Evolutionary conservation across 768 basidiomycete genomes (phyloP).

Genomic region (Hydnomerulius pinastri): DNA sequence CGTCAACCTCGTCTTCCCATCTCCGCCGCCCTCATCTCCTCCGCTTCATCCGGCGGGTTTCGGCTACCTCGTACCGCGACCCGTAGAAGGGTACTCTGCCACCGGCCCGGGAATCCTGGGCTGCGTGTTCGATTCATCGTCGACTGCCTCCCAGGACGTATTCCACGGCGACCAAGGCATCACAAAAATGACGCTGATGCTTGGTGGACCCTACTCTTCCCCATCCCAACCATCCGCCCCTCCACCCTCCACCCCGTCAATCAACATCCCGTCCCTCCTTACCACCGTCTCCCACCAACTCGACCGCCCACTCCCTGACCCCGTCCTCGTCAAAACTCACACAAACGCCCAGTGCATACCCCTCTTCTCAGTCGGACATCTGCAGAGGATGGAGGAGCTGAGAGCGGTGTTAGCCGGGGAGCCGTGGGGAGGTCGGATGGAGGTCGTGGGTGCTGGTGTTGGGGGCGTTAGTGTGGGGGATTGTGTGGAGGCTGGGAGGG

Average conservation of each 20-base stretch:
- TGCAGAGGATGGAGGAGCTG: slow-evolving; percentile 65
- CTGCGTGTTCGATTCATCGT: slow-evolving; percentile 86
- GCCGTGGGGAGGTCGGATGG: slow-evolving; percentile 52
- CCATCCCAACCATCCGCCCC: slow-evolving; percentile 21
- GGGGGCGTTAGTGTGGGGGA: slow-evolving; percentile 87
- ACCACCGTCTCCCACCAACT: slow-evolving; percentile 48
- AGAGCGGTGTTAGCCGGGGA: slow-evolving; percentile 39
- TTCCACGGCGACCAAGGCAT: slow-evolving; percentile 34
- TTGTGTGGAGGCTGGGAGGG: slow-evolving; percentile 75
- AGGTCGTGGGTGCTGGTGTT: slow-evolving; percentile 82
- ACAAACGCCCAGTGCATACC: slow-evolving; percentile 76
- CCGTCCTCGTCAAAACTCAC: slow-evolving; percentile 53
- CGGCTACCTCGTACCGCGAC: slow-evolving; percentile 91
- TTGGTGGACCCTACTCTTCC: slow-evolving; percentile 72
- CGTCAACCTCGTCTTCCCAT: slow-evolving; percentile 82
- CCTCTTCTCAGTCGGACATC: slow-evolving; percentile 71
- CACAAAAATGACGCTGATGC: slow-evolving; percentile 88
- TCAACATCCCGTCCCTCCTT: slow-evolving; percentile 26
- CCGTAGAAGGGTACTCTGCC: slow-evolving; percentile 51
- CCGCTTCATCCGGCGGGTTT: slow-evolving; percentile 83
- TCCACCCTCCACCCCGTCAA: slow-evolving; percentile 17
- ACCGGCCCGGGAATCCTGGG: slow-evolving; percentile 64
- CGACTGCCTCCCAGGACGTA: slow-evolving; percentile 61
- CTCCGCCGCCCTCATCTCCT: slow-evolving; percentile 34
- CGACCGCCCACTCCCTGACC: slow-evolving; percentile 49